These are phyloP conservation scores for Penicillium sp. DNA, from an alignment of 2,329 filamentous ascomycete genomes.

Conservation along the genomic window DNA sequence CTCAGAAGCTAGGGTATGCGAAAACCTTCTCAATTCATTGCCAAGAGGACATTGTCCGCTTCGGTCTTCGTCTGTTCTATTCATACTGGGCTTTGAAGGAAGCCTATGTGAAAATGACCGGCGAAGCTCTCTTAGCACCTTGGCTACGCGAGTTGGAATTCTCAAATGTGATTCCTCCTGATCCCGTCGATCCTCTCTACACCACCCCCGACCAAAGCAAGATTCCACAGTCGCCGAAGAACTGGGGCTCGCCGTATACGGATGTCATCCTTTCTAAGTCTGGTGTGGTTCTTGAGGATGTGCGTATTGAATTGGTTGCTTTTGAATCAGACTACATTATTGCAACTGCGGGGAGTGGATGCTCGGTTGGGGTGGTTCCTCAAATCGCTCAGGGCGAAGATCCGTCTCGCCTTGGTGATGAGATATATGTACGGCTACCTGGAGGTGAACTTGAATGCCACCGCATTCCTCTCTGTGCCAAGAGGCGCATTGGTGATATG, in stretches of 20 bases:
- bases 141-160: slow-evolving; percentile 61
- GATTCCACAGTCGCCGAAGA: slow-evolving; percentile 7
- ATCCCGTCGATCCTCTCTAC: slow-evolving; percentile 15
- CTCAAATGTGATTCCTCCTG: slow-evolving; percentile 51
- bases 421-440: neutral
- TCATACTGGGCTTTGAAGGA: slow-evolving; percentile 62
- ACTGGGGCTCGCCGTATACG: slow-evolving; percentile 37
- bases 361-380: slow-evolving; percentile 12
- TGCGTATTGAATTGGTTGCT: slow-evolving; percentile 54
- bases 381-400: slow-evolving; percentile 1
- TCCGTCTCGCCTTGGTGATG: slow-evolving; percentile 7
- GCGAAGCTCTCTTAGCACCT: slow-evolving; percentile 57
- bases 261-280: slow-evolving; percentile 49
- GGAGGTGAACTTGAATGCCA: neutral
- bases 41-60: slow-evolving; percentile 40
- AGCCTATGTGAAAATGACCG: slow-evolving; percentile 62
- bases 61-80: slow-evolving; percentile 58
- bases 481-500: slow-evolving; percentile 14
- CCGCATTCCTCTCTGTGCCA: slow-evolving; percentile 13
- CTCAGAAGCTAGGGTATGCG: slow-evolving; percentile 11
- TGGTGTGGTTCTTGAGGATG: slow-evolving; percentile 46
- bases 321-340: slow-evolving; percentile 58
- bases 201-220: neutral
- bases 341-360: slow-evolving; percentile 44
- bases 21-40: slow-evolving; percentile 4